Evolutionary conservation across 176 grass and related monocot genomes (phyloP), one percentile per base, ranked within the genome.

Genomic region (Triticum monococcum): DNA sequence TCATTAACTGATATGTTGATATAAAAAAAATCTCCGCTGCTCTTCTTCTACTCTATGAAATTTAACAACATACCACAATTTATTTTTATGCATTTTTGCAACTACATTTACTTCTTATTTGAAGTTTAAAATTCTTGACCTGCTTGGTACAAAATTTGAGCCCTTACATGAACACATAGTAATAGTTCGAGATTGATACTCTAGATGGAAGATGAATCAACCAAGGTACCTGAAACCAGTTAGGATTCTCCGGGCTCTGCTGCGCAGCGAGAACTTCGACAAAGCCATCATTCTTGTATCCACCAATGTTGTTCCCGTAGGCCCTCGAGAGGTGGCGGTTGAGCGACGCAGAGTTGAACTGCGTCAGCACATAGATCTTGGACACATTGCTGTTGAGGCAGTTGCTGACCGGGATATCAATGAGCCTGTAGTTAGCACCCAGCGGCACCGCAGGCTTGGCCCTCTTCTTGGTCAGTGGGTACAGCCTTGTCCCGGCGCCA

Each of bases 341-440:
- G 65, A 97, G 92, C 11, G 97, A 97, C 0, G 94, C 94, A 3
- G 97, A 99, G 81, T 99, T 97, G 85, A 96, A 99, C 65, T 99
- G 97, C 5, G 94, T 99, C 59, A 99, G 75, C 20, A 99, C 97
- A 32, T 99, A 99, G 48, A 99, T 99, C 77, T 99, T 99, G 31
- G 90, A 92, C 33, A 99, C 88, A 72, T 99, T 90, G 57, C 97
- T 99, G 72, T 99, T 99, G 80, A 99, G 85, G 16, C 97, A 94
- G 28, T 99, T 99, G 89, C 97, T 99, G 77, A 99, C 97, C 2
- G 97, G 97, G 68, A 97, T 99, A 45, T 99, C 97, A 26, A 99
- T 99, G 37, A 99, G 87, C 79, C 94, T 90, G 79, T 99, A 99
- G 87, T 99, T 99, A 30, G 92, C 97, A 11, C 97, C 94, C 37